Base-by-base conservation (phyloP, 1,284 basidiomycete species). In the Golubevia sp. region DNA sequence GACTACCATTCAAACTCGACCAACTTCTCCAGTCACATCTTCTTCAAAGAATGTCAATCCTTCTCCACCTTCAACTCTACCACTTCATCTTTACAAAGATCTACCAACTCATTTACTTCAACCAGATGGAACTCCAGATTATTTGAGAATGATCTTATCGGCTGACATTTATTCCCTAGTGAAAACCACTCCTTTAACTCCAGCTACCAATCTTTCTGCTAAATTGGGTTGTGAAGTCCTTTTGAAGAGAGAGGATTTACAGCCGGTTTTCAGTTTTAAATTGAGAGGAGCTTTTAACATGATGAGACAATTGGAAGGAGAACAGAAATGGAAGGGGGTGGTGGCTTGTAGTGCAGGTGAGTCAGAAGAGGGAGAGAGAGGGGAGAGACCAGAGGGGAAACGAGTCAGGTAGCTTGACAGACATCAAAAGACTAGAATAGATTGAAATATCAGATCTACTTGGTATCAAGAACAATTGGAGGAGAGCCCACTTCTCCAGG, bases 221-320 rank as follows among this genome's bases (percentile, higher is more conserved):
- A 89, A 91, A 67, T 87, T 97, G 0, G 97, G 97, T 1, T 95
- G 94, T 82, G 89, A 95, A 76, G 91, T 99, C 84, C 93, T 91
- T 88, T 88, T 99, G 66, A 99, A 99, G 85, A 88, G 93, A 30
- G 93, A 96, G 83, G 94, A 96, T 79, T 87, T 95, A 5, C 97
- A 99, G 66, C 93, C 97, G 70, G 97, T 99, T 18, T 99, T 99
- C 84, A 94, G 92, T 82, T 99, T 99, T 90, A 99, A 99, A 24
- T 30, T 27, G 2, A 21, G 97, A 6, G 97, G 97, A 24, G 97
- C 97, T 20, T 99, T 97, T 87, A 99, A 99, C 85, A 93, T 98
- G 84, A 99, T 99, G 97, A 92, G 93, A 4, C 89, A 89, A 84
- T 86, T 99, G 52, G 87, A 87, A 8, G 90, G 91, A 24, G 93